phyloP scores from a whole-genome alignment of 768 basidiomycete species.

The Paxillus involutus region DNA sequence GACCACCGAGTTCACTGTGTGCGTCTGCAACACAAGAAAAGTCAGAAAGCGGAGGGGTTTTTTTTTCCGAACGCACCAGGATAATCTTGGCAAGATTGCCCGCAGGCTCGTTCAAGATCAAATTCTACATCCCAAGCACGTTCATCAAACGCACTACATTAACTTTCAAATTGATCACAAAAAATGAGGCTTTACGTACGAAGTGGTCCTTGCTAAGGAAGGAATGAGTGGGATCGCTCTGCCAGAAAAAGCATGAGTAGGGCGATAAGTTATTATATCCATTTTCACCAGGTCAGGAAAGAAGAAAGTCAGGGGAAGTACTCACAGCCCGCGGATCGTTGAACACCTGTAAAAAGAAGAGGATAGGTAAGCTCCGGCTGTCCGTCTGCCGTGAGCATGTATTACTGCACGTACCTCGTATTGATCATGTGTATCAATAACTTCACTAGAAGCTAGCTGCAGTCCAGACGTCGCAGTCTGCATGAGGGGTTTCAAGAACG shows the following conservation, averaged over 20 bases:
- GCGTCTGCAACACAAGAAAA: conserved; percentile 37
- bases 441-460: conserved; percentile 64
- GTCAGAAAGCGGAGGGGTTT: background rate
- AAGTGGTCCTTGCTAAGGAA: conserved; percentile 91
- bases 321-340: conserved; percentile 75
- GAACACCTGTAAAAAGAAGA: conserved; percentile 49
- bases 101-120: conserved; percentile 82
- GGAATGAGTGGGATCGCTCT: conserved; percentile 88
- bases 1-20: conserved; percentile 67
- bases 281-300: background rate
- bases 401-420: conserved; percentile 49
- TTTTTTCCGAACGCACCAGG: conserved; percentile 43
- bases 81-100: conserved; percentile 71
- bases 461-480: conserved; percentile 67
- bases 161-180: conserved; percentile 5
- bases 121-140: conserved; percentile 44
- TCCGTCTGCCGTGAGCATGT: background rate
- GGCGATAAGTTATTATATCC: conserved; percentile 5
- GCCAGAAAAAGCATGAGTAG: conserved; percentile 7
- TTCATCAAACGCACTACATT: background rate
- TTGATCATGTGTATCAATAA: conserved; percentile 79
- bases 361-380: background rate
- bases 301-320: conserved; percentile 20
- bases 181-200: conserved; percentile 42
- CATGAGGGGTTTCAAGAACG: conserved; percentile 78